Percentiles rank a stretch among this genome's conserved stretches.
Evolutionary conservation across 129 eudicot genomes (phyloP).

Genomic region (Centella asiatica): DNA sequence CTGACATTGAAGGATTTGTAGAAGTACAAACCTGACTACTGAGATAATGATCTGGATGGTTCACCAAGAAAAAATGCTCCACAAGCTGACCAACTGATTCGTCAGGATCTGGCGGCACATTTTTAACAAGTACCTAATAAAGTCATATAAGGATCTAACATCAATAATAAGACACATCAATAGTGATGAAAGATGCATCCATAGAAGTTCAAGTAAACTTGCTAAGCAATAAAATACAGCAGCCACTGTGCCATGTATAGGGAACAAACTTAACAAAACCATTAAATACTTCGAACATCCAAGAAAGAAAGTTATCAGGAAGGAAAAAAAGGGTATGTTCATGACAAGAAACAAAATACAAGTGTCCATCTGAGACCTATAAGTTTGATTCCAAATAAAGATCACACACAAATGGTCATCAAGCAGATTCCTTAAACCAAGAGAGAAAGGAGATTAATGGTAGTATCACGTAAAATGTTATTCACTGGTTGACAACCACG

Average conservation of each 20-base stretch:
- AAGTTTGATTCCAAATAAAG: too few species aligned
- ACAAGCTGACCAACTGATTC: slow-evolving; percentile 75
- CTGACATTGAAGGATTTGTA: background rate
- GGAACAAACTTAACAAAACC: background rate
- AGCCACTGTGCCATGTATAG: background rate
- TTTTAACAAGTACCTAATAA: slow-evolving; percentile 75
- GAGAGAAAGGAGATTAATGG: background rate
- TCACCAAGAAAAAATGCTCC: slow-evolving; percentile 88
- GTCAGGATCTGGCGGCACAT: slow-evolving; percentile 84
- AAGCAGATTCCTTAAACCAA: background rate
- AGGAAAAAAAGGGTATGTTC: too few species aligned
- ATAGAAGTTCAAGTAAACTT: background rate
- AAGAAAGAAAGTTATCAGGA: too few species aligned
- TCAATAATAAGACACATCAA: background rate
- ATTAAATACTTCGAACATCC: background rate
- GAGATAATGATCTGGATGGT: slow-evolving; percentile 84
- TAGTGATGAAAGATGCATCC: too few species aligned
- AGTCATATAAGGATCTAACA: background rate
- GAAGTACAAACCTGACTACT: slow-evolving; percentile 59
- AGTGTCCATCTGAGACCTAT: too few species aligned
- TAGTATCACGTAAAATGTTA: background rate
- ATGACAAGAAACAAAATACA: too few species aligned
- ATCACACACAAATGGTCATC: background rate
- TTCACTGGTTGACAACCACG: background rate
- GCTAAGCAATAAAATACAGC: background rate